Evolutionary conservation across 441 rosid species (phyloP), one percentile per base, ranked within the genome.

Genomic region (Daphne laureola): DNA sequence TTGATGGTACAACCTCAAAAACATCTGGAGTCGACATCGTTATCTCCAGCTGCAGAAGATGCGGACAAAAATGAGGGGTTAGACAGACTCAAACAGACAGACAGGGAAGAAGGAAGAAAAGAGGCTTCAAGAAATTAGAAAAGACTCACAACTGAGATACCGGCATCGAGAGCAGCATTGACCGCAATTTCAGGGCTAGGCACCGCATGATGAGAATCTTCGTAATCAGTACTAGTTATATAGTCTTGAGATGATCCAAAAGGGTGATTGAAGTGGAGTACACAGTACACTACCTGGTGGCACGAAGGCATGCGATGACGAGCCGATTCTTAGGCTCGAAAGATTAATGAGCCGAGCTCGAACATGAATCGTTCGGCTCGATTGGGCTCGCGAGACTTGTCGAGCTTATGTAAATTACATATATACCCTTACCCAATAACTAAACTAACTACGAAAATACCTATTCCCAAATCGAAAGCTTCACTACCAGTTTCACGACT

Each of bases 261-360:
- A 45, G 12, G 18, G 31, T 26, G 21, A 46, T 36, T 15, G 25
- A 46, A 57, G 12, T 13, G 0, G 35, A 57, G 46, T 31, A 45
- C 35, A 1, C 18, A 57, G 46, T 31, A 45, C 35, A 11, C 44
- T 47, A 61, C 78, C 74, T 71, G 47, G 55, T 58, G 62, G 79
- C 75, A 43, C 79, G 84, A 62, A 82, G 88, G 75, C 88, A 78
- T 44, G 84, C 84, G 53, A 78, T 76, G 59, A 81, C 63, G n/a
- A n/a, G 52, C 82, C 82, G 23, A 51, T 54, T 66, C 40, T 70
- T 68, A n/a, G n/a, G n/a, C n/a, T n/a, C n/a, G n/a, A n/a, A n/a
- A n/a, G n/a, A n/a, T n/a, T n/a, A 46, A 78, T 78, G 45, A 50
- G 48, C n/a, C n/a, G n/a, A n/a, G n/a, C n/a, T n/a, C n/a, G n/a